These are phyloP conservation scores for Lyophyllum decastes DNA, from an alignment of 768 basidiomycete species.

Conservation along the genomic window DNA sequence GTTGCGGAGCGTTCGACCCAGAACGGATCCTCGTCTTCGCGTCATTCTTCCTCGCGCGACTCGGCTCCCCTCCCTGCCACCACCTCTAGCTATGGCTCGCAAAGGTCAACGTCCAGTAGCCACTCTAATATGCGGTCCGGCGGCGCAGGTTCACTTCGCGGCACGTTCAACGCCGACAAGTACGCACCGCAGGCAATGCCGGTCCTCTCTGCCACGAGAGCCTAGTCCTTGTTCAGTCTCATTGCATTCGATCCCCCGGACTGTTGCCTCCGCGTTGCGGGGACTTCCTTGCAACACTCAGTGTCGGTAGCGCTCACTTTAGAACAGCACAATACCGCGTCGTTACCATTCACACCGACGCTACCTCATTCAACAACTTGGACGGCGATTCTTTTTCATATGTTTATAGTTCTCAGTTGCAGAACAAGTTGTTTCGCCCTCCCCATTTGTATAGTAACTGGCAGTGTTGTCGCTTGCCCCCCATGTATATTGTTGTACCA, in stretches of 20 bases:
- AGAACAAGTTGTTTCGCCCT: conserved; percentile 6
- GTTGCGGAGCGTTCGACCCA: background rate
- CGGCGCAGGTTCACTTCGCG: conserved; percentile 6
- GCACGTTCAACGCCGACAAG: conserved; percentile 3
- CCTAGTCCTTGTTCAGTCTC: background rate
- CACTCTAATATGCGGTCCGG: conserved; percentile 2
- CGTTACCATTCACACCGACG: background rate
- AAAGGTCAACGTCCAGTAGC: conserved; percentile 11
- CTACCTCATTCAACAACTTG: background rate
- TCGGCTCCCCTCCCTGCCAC: conserved; percentile 1
- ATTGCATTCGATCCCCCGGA: background rate
- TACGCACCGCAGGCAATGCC: conserved; percentile 7
- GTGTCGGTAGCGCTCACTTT: background rate
- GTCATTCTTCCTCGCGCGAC: conserved; percentile 11
- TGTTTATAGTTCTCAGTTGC: conserved; percentile 14
- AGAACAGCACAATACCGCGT: background rate
- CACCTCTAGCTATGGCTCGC: conserved; percentile 12
- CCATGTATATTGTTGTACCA: conserved; percentile 4
- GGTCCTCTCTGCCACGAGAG: conserved; percentile 4
- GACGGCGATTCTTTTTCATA: conserved; percentile 8
- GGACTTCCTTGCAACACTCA: background rate
- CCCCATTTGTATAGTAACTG: background rate
- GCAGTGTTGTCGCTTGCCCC: background rate
- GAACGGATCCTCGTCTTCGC: conserved; percentile 6
- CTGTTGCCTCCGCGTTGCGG: background rate